Percentiles rank a stretch among this genome's conserved stretches.
Conservation (phyloP, 2,329 filamentous ascomycete species). For the Phoma sp. region DNA sequence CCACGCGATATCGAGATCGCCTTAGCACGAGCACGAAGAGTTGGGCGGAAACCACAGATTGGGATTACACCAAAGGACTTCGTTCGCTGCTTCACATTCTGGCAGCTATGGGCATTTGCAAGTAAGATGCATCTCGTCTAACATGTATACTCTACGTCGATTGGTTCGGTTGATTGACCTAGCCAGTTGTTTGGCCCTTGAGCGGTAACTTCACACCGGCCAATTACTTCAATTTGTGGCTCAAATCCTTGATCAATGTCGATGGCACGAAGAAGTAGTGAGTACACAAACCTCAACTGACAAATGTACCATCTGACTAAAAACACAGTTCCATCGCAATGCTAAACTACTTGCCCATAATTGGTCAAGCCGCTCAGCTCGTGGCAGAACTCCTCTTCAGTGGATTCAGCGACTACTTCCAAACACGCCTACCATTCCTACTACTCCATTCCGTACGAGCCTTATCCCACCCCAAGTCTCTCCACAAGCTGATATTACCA, state of each 20-base stretch:
- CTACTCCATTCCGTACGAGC: constrained; percentile 8
- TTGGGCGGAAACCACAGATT: constrained; percentile 14
- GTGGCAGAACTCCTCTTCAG: constrained; percentile 14
- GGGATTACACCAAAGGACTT: constrained; percentile 14
- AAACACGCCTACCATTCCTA: constrained; percentile 12
- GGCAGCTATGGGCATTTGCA: constrained; percentile 15
- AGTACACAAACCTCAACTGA: neutral
- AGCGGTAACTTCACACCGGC: neutral
- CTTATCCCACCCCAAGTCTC: neutral
- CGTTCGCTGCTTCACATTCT: constrained; percentile 18
- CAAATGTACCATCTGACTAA: neutral
- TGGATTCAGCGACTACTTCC: constrained; percentile 14
- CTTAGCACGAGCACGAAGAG: constrained; percentile 5
- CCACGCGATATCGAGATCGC: constrained; percentile 15
- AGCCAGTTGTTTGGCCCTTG: neutral
- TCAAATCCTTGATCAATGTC: constrained; percentile 13
- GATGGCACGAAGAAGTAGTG: constrained; percentile 4
- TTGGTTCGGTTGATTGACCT: too few species aligned
- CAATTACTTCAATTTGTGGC: constrained; percentile 19
- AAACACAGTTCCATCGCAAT: constrained; percentile 11
- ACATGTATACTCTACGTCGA: neutral
- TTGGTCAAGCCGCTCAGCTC: constrained; percentile 14
- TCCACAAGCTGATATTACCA: too few species aligned
- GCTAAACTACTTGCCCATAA: constrained; percentile 18
- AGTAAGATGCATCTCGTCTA: neutral